Percentiles rank a stretch among this genome's conserved stretches.
Conservation (phyloP, 192 early-diverging fungal genomes). For the Irineochytrium annulatum region DNA sequence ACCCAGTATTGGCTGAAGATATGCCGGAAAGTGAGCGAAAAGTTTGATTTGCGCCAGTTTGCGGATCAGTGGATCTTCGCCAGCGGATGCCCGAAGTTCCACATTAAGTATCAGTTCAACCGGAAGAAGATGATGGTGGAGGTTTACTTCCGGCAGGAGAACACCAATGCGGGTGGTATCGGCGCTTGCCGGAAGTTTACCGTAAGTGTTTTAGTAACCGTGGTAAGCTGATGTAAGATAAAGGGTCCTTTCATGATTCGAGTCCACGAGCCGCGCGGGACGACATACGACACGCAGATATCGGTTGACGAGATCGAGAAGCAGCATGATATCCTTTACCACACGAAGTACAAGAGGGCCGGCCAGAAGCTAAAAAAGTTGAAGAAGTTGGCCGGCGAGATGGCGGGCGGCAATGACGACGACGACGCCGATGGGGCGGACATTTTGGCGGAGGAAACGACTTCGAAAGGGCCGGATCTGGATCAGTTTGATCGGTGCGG, state of each 20-base stretch:
- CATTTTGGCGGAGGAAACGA: slow-evolving; percentile 35
- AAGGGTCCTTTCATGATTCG: slow-evolving; percentile 53
- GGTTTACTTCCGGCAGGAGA: slow-evolving; percentile 53
- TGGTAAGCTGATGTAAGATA: no score
- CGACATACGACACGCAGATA: slow-evolving; percentile 53
- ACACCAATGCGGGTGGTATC: slow-evolving; percentile 37
- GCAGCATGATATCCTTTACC: slow-evolving; percentile 87
- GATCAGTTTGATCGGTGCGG: slow-evolving; percentile 26
- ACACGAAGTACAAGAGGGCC: slow-evolving; percentile 97
- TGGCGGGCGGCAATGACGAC: slow-evolving; percentile 43
- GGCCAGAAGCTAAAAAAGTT: slow-evolving; percentile 43
- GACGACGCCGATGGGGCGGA: slow-evolving; percentile 22
- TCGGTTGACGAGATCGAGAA: slow-evolving; percentile 69
- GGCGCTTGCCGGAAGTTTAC: slow-evolving; percentile 48
- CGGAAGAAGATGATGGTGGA: slow-evolving; percentile 96
- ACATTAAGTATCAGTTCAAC: slow-evolving; percentile 79
- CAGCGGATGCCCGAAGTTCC: slow-evolving; percentile 83
- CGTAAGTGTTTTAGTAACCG: slow-evolving; percentile 23
- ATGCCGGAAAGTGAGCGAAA: slow-evolving; percentile 82
- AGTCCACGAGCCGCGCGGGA: slow-evolving; percentile 54
- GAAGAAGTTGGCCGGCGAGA: slow-evolving; percentile 44
- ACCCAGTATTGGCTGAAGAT: slow-evolving; percentile 62
- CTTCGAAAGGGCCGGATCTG: slow-evolving; percentile 55
- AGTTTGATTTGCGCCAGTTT: slow-evolving; percentile 68
- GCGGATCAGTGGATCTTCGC: slow-evolving; percentile 93